These are phyloP conservation scores for Leersia perrieri DNA, from an alignment of 176 grass and related monocot genomes.

Conservation along the genomic window DNA sequence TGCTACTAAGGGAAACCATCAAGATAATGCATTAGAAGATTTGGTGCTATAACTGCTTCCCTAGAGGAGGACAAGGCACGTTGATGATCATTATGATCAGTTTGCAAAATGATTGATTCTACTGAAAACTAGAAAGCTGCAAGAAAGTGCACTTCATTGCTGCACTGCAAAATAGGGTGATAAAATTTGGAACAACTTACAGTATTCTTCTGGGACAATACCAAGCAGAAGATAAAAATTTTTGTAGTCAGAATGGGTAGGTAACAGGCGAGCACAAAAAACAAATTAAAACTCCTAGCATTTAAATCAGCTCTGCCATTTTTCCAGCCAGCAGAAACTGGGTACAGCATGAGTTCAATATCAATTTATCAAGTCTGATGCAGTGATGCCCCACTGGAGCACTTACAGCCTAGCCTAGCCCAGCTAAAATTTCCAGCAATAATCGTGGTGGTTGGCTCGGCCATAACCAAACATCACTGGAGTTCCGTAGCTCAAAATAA, in stretches of 20 bases:
- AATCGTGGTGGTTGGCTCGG: not conserved
- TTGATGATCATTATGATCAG: constrained; percentile 13
- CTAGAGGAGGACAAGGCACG: not conserved
- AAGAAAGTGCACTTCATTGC: constrained; percentile 15
- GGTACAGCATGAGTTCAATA: constrained; percentile 4
- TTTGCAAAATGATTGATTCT: not conserved
- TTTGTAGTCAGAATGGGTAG: not conserved
- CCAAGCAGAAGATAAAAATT: not conserved
- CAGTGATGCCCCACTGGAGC: not conserved
- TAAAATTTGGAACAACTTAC: constrained; percentile 21
- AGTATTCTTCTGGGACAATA: not conserved
- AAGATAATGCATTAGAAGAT: constrained; percentile 10
- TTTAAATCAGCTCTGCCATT: constrained; percentile 10
- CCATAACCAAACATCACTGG: constrained; percentile 1
- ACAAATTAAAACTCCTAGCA: not conserved
- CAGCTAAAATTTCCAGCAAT: constrained; percentile 2
- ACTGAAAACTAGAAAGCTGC: constrained; percentile 18
- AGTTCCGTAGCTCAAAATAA: constrained; percentile 17
- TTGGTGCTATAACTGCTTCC: constrained; percentile 22
- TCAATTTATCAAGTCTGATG: not conserved
- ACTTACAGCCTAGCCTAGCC: not conserved
- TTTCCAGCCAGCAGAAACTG: constrained; percentile 15
- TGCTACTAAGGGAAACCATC: constrained; percentile 3
- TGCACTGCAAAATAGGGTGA: not conserved
- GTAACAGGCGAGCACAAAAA: constrained; percentile 8